A percentile compares a stretch with the other conserved stretches of the same genome.
phyloP scores from a whole-genome alignment of 2,329 filamentous ascomycete genomes.

The Pseudopithomyces maydicus region DNA sequence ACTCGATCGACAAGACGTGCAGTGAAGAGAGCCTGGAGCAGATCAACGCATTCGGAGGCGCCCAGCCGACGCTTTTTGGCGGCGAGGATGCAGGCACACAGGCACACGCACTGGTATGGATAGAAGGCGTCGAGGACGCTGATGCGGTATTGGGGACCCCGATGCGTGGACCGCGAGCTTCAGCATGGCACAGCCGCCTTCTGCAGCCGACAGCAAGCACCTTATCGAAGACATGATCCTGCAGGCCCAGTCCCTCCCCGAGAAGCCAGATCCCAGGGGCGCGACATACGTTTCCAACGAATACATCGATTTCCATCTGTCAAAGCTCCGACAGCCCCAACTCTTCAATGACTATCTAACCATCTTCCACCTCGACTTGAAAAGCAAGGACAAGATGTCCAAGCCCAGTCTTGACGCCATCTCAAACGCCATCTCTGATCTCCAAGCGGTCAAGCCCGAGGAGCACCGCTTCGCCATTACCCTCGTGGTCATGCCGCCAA shows the following conservation, averaged over 20 bases:
- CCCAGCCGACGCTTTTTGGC: conserved; percentile 48
- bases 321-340: conserved; percentile 21
- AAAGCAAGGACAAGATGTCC: conserved; percentile 24
- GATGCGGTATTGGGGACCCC: conserved; percentile 31
- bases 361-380: conserved; percentile 13
- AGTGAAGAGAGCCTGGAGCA: conserved; percentile 49
- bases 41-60: conserved; percentile 53
- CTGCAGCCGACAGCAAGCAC: conserved; percentile 39
- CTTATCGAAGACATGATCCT: conserved; percentile 42
- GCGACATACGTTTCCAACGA: conserved; percentile 31
- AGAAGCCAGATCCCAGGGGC: conserved; percentile 29
- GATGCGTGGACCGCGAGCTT: conserved; percentile 27
- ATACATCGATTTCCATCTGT: conserved; percentile 26
- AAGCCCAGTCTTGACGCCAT: conserved; percentile 20
- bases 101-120: conserved; percentile 44
- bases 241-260: conserved; percentile 41
- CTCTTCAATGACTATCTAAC: conserved; percentile 38
- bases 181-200: conserved; percentile 39
- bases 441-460: conserved; percentile 9
- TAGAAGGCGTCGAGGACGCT: conserved; percentile 46
- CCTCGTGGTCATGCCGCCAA: conserved; percentile 44
- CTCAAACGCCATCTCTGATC: conserved; percentile 13
- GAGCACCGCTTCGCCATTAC: conserved; percentile 35
- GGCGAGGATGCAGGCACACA: conserved; percentile 27
- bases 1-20: conserved; percentile 45